Evolutionary conservation across 768 basidiomycete species (phyloP), one percentile per base, ranked within the genome.

Genomic region (Rhizopogon roseolus): DNA sequence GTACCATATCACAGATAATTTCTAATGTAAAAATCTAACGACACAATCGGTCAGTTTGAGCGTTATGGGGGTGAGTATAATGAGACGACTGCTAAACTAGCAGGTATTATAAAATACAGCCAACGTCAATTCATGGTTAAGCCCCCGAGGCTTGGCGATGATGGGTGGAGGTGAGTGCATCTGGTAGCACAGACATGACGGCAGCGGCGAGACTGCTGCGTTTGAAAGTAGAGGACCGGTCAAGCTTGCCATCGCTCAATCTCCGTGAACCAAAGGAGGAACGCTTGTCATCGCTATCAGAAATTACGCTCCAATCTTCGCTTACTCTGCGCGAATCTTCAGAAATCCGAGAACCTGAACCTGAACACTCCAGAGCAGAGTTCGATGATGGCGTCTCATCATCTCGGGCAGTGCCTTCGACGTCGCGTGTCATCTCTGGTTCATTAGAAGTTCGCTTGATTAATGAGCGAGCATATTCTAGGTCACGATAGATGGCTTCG

Each of bases 401-500:
- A 17, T 54, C 54, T 14, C 62, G 57, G 17, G 25, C 29, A 42
- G 60, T 54, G 27, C 66, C 73, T 32, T 60, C 57, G 14, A 66
- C 58, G 6, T 64, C 63, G 5, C 57, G 48, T 25, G 44, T 46
- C 5, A 58, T 41, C 29, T 64, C 57, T 10, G 32, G 7, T 22
- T 55, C 60, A 8, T 60, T 59, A 1, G 64, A 54, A 14, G 65
- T 64, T 32, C 78, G 81, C 66, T 93, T 95, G 59, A 98, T 84
- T 48, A 97, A 71, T 7, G 88, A 87, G 36, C 89, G 83, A 36
- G 96, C 93, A 67, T 98, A 98, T 57, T 98, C 96, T 53, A 98
- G 72, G 65, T 99, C 95, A 43, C 97, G 85, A 66, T 98, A 99
- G 58, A 99, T 94, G 27, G 88, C 85, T 69, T 98, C 95, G 54